These are phyloP conservation scores for Ochromonas danica DNA, from an alignment of 108 stramenopile species.

Conservation along the genomic window DNA sequence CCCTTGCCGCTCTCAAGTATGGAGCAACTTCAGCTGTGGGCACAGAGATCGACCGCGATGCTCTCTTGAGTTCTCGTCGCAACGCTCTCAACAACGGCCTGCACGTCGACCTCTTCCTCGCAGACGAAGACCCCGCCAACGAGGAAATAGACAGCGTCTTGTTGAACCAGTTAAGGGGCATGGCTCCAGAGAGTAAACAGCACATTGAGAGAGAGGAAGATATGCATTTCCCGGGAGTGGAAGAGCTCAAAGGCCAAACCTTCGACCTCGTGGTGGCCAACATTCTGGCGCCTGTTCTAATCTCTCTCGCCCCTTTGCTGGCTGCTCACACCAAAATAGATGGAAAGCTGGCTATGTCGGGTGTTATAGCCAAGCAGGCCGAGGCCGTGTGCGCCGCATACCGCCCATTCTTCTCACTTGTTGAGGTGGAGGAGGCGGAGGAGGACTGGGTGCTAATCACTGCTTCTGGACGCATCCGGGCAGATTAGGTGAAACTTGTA, in stretches of 20 bases:
- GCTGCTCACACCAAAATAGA: constrained; percentile 26
- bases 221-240: not conserved
- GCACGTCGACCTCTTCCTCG: constrained; percentile 40
- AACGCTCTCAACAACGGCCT: constrained; percentile 41
- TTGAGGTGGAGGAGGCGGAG: not conserved
- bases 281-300: constrained; percentile 43
- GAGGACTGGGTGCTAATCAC: constrained; percentile 24
- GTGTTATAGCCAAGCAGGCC: constrained; percentile 30
- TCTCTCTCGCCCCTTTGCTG: constrained; percentile 34
- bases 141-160: no score
- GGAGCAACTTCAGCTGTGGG: constrained; percentile 44
- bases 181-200: not conserved
- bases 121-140: not conserved
- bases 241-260: not conserved
- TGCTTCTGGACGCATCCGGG: not conserved
- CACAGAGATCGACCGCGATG: constrained; percentile 40
- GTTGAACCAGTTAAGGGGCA: no score
- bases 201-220: not conserved
- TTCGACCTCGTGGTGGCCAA: constrained; percentile 48
- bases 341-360: constrained; percentile 29
- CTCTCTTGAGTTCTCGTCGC: constrained; percentile 40
- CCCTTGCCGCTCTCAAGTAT: constrained; percentile 45
- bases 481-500: not conserved
- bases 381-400: constrained; percentile 34
- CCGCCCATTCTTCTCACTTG: not conserved